Evolutionary conservation across 192 early-diverging fungal species (phyloP).

Genomic region (Mortierella claussenii): DNA sequence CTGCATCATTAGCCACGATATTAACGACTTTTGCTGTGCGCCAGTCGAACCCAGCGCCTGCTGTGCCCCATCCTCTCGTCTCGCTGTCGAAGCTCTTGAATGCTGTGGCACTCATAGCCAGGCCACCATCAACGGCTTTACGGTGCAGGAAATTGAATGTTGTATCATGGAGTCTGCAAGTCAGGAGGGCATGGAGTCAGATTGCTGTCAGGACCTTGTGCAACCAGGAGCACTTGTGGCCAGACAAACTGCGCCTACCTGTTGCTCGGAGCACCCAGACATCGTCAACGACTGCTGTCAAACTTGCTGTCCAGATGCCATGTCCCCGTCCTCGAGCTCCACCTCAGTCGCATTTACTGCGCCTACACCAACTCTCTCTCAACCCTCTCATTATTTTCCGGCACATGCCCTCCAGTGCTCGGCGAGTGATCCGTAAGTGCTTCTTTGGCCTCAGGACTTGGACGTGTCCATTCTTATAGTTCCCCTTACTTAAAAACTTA

Average conservation of each 20-base stretch:
- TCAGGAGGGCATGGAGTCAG: constrained; percentile 44
- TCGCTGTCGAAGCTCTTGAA: constrained; percentile 26
- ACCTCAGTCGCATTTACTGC: constrained; percentile 20
- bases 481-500: background rate
- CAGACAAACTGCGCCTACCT: constrained; percentile 19
- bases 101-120: constrained; percentile 20
- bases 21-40: constrained; percentile 43
- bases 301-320: constrained; percentile 44
- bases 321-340: constrained; percentile 17
- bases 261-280: constrained; percentile 47
- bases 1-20: constrained; percentile 27
- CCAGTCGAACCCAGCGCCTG: constrained; percentile 42
- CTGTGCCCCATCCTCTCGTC: constrained; percentile 23
- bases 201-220: constrained; percentile 44
- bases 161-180: constrained; percentile 33
- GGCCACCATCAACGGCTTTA: constrained; percentile 12
- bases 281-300: constrained; percentile 42
- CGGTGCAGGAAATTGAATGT: constrained; percentile 32
- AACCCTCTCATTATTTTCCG: constrained; percentile 17
- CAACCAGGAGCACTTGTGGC: constrained; percentile 6
- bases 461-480: background rate
- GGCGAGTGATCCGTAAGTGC: constrained; percentile 29
- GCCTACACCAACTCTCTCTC: constrained; percentile 3
- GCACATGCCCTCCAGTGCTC: constrained; percentile 13
- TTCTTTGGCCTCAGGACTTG: background rate